Percentiles rank a stretch among this genome's conserved stretches.
Evolutionary conservation across 768 basidiomycete species (phyloP).

Genomic region (Sistotremastrum suecicum): DNA sequence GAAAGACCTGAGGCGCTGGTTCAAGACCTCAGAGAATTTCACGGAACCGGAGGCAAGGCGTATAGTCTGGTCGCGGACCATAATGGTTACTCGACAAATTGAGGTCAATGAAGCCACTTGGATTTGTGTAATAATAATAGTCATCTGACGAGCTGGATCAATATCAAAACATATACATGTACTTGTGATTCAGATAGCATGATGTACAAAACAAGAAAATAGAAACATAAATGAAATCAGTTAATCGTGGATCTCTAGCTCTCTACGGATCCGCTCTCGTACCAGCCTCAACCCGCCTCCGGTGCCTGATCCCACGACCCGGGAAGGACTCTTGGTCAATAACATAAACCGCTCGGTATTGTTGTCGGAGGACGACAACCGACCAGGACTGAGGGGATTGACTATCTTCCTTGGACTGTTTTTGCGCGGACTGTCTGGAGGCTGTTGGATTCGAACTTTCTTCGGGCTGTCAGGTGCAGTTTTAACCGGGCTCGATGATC

Average conservation of each 20-base stretch:
- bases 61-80: neutral
- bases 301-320: constrained; percentile 42
- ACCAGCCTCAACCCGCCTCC: constrained; percentile 65
- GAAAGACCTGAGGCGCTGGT: constrained; percentile 1
- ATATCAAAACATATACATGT: too few relatives aligned
- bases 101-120: too few relatives aligned
- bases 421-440: constrained; percentile 14
- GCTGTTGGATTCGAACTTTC: constrained; percentile 23
- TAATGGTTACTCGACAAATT: too few relatives aligned
- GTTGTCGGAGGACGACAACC: constrained; percentile 31
- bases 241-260: constrained; percentile 57
- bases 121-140: too few relatives aligned
- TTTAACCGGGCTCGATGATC: constrained; percentile 16
- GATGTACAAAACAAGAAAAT: constrained; percentile 16
- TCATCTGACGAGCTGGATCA: too few relatives aligned
- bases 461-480: constrained; percentile 27
- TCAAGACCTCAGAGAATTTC: constrained; percentile 1
- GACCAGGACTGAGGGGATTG: constrained; percentile 12
- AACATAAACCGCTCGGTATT: constrained; percentile 38
- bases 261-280: constrained; percentile 65
- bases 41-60: neutral
- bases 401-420: constrained; percentile 7
- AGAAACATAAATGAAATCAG: constrained; percentile 12
- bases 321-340: constrained; percentile 53
- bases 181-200: too few relatives aligned